Evolutionary conservation across 164 flowering plant genomes (phyloP), one percentile per base, ranked within the genome.

Genomic region (Litsea cubeba): DNA sequence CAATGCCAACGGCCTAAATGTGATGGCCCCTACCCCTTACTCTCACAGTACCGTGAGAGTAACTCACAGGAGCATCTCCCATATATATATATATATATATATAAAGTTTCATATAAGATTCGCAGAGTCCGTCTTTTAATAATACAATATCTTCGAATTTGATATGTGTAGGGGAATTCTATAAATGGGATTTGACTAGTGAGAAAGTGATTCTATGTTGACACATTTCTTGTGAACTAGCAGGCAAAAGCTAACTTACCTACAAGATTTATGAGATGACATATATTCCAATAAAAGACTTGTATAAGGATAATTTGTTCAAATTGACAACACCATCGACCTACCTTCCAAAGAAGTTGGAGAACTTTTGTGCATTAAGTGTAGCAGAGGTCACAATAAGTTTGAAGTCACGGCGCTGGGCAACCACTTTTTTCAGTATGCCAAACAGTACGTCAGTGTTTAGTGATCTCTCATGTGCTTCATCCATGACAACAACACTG

Each of bases 371-470:
- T 5, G 98, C 99, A 82, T 96, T 94, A 20, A 96, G 84, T 50
- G 99, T 96, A 20, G 99, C 99, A 73, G 99, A 96, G 46, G 99
- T 96, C 75, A 96, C 99, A 75, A 96, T 96, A 50, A 96, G 97
- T 85, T 92, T 96, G 84, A 96, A 94, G 79, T 96, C 99, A 78
- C 98, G 95, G 5, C 98, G 97, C 32, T 81, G 87, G 5, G 95
- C 97, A 71, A 96, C 98, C 74, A 96, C 98, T 74, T 94, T 93
- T 78, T 96, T 96, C 74, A 96, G 82, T 69, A 96, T 96, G 50
- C 99, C 99, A 81, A 94, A 96, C 15, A 96, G 84, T 20, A 96
- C 99, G 81, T 96, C 99, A 26, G 99, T 94, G 84, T 77, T 94
- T 2, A 96, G 83, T 12, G 99, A 96, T 78, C 99, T 86, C 84